Base-by-base conservation (phyloP, 352 stramenopile species). In the Phytopythium delawarense region DNA sequence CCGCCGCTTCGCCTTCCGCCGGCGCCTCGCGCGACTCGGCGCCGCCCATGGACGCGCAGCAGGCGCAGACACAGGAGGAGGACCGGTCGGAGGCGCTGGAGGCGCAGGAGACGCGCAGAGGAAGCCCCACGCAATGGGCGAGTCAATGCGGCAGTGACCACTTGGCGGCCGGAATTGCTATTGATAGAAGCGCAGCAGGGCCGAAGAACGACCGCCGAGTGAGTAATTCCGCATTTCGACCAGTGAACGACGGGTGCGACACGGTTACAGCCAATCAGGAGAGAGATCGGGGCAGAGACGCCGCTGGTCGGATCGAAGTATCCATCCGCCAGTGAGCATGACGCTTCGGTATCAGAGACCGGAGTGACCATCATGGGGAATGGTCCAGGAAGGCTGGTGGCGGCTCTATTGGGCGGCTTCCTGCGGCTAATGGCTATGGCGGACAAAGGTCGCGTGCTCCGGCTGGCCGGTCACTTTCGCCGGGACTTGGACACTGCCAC, bases 11-110 rank as follows among this genome's bases (percentile, higher is more conserved):
- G 50, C 59, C 74, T 28, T 69, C 71, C 12, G 71, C 66, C 52
- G 67, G 63, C 12, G 67, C 49, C 40, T 71, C 67, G 62, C 76
- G 67, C 18, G 79, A 89, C 61, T 89, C 79, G 39, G 75, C 62
- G 52, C 83, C 86, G 39, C 79, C 79, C 79, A 89, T 88, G n/a
- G 28, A 30, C 52, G 16, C 34, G 9, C 4, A 44, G 51, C 28
- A 32, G 21, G 42, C 11, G 21, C 18, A 46, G 40, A 23, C 18
- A 5, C 42, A 49, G 20, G 42, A 15, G 20, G 9, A 35, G 25
- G 0, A 56, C 25, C 15, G 16, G 16, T 35, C 15, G 9, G 20
- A 9, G 42, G 20, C n/a, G 42, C 42, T 16, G 35, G 35, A 40
- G 35, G 35, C 8, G 35, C 20, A 49, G 42, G 7, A 15, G 21